These are phyloP conservation scores for Vaccinium vitisidaea DNA, from an alignment of 148 eudicot species.

Conservation along the genomic window DNA sequence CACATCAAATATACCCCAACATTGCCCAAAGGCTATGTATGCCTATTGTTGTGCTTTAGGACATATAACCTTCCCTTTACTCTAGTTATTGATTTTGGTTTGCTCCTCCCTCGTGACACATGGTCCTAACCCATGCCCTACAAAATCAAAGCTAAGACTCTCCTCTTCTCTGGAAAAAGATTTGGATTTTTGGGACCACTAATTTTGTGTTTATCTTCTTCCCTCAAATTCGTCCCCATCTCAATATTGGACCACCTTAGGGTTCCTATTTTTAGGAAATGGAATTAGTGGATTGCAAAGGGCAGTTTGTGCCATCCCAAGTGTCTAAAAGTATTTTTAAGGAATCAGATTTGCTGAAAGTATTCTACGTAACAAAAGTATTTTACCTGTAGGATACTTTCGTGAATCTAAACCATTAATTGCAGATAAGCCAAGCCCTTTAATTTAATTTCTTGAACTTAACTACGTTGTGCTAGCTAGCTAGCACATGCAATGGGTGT, in stretches of 20 bases:
- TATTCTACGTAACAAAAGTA: no score
- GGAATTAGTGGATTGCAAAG: no score
- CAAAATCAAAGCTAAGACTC: background rate
- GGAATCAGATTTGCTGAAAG: no score
- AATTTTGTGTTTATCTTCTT: background rate
- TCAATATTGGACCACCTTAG: background rate
- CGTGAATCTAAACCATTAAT: no score
- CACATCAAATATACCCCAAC: background rate
- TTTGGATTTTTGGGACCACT: conserved; percentile 6
- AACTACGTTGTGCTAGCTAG: background rate
- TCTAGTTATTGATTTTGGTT: no score
- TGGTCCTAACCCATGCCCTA: conserved; percentile 6
- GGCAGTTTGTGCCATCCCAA: no score
- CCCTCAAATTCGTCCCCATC: background rate
- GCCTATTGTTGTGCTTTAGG: background rate
- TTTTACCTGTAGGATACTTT: no score
- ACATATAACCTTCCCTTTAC: background rate
- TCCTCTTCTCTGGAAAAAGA: background rate
- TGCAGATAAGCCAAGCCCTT: no score
- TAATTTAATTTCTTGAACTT: background rate
- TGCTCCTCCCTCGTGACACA: conserved; percentile 9
- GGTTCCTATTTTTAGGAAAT: background rate
- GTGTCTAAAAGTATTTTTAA: no score
- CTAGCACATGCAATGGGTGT: background rate
- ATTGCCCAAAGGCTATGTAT: background rate